phyloP scores from a whole-genome alignment of 768 basidiomycete species.

The Xerocomellus intermedius region DNA sequence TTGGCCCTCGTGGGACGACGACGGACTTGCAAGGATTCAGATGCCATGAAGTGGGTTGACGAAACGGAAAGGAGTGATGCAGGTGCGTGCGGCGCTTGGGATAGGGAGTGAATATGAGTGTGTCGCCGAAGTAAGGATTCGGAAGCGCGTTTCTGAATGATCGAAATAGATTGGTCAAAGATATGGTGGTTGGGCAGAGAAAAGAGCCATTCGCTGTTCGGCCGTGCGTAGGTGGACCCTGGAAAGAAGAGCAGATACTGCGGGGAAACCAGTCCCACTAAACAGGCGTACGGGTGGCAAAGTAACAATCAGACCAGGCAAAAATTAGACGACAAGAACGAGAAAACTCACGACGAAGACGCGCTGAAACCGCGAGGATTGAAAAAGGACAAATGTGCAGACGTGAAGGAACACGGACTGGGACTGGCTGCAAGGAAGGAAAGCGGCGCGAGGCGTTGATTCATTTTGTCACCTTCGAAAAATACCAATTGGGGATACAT shows the following conservation, averaged over 20 bases:
- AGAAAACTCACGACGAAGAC: conserved; percentile 9
- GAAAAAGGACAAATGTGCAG: conserved; percentile 5
- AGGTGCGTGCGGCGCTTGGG: conserved; percentile 1
- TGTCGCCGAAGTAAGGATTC: not conserved
- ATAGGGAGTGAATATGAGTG: conserved; percentile 1
- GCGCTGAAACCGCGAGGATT: conserved; percentile 4
- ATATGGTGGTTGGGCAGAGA: not conserved
- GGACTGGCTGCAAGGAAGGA: not conserved
- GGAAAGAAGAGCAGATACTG: conserved; percentile 6
- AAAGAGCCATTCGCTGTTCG: conserved; percentile 26
- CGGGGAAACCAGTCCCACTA: conserved; percentile 22
- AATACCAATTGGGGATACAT: conserved; percentile 8
- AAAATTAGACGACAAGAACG: not conserved
- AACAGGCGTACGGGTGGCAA: not conserved
- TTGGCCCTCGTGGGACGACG: conserved; percentile 31
- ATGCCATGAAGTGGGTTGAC: conserved; percentile 19
- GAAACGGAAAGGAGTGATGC: conserved; percentile 18
- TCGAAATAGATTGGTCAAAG: conserved; percentile 15
- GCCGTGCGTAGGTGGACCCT: conserved; percentile 1
- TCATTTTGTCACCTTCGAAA: not conserved
- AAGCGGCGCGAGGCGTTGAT: not conserved
- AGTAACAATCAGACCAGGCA: not conserved
- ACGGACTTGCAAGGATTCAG: conserved; percentile 19
- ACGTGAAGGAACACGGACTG: not conserved
- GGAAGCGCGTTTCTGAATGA: conserved; percentile 10